These are phyloP conservation scores for Agastache rugosa DNA, from an alignment of 257 asterid genomes.

Conservation along the genomic window DNA sequence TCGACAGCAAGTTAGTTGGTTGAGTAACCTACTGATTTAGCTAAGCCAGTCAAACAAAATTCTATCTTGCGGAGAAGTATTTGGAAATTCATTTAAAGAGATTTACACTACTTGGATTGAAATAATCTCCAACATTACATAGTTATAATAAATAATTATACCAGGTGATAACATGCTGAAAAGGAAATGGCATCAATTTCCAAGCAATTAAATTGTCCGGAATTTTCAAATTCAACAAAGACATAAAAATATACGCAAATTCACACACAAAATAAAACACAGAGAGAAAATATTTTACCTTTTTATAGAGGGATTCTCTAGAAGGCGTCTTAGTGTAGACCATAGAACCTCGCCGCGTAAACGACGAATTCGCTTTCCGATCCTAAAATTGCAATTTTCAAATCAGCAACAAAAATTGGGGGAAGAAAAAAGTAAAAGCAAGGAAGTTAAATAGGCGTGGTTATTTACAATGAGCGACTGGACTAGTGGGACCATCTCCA, in stretches of 20 bases:
- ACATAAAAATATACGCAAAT: background rate
- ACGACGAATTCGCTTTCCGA: constrained; percentile 69
- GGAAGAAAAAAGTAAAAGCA: background rate
- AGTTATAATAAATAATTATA: background rate
- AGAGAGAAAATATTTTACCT: constrained; percentile 48
- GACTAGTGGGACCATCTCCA: constrained; percentile 90
- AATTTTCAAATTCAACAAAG: constrained; percentile 1
- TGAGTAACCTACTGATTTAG: constrained; percentile 5
- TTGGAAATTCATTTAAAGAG: constrained; percentile 25
- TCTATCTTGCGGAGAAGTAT: constrained; percentile 1
- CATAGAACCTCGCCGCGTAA: constrained; percentile 86
- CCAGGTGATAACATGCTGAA: constrained; percentile 1
- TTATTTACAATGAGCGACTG: constrained; percentile 80
- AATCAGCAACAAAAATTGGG: background rate
- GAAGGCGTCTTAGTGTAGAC: constrained; percentile 91
- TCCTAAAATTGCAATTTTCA: constrained; percentile 51
- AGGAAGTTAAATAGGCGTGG: constrained; percentile 30
- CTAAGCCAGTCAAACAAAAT: constrained; percentile 24
- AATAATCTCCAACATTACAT: background rate
- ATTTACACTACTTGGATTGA: background rate
- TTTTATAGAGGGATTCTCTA: constrained; percentile 69
- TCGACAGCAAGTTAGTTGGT: constrained; percentile 11
- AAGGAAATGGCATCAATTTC: constrained; percentile 6
- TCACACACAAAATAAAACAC: background rate
- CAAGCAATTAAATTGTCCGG: constrained; percentile 3